A percentile compares a stretch with the other conserved stretches of the same genome.
phyloP scores from a whole-genome alignment of 2,329 filamentous ascomycete species.

The Pseudogymnoascus sp. region DNA sequence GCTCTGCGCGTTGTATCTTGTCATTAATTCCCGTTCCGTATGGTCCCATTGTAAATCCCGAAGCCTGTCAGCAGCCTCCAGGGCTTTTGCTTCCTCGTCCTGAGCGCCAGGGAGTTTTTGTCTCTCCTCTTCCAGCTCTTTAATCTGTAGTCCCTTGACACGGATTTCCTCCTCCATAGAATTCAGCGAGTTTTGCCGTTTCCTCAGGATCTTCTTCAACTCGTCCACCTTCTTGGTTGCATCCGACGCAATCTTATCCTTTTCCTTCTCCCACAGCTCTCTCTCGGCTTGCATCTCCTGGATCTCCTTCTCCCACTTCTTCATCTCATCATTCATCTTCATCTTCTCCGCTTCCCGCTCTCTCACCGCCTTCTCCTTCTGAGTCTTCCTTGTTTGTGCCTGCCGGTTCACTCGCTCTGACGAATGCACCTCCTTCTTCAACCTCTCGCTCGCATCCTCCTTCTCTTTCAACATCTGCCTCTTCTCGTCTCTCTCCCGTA shows the following conservation, averaged over 20 bases:
- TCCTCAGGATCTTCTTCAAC: conserved; percentile 48
- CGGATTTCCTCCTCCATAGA: conserved; percentile 65
- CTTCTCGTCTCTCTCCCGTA: conserved; percentile 73
- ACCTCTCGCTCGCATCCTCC: conserved; percentile 78
- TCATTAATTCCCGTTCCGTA: conserved; percentile 22
- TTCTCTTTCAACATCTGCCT: conserved; percentile 76
- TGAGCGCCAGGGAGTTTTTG: conserved; percentile 58
- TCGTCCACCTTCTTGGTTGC: conserved; percentile 46
- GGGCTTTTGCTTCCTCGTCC: conserved; percentile 37
- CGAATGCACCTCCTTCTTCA: conserved; percentile 73
- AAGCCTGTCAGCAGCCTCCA: conserved; percentile 24
- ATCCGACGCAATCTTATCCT: conserved; percentile 43
- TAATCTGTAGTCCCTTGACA: conserved; percentile 63
- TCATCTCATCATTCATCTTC: conserved; percentile 64
- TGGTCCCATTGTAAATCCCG: conserved; percentile 28
- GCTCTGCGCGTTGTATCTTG: conserved; percentile 19
- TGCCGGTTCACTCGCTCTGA: conserved; percentile 76
- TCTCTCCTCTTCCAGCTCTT: conserved; percentile 64
- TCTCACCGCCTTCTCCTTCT: conserved; percentile 66
- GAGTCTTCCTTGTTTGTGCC: conserved; percentile 69
- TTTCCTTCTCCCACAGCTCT: conserved; percentile 48
- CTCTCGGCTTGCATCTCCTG: conserved; percentile 52
- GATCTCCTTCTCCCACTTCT: conserved; percentile 60
- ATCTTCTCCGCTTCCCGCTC: conserved; percentile 63
- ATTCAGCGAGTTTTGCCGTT: conserved; percentile 51